Conservation (phyloP, 441 rosid genomes). For the Populus tomentosa region DNA sequence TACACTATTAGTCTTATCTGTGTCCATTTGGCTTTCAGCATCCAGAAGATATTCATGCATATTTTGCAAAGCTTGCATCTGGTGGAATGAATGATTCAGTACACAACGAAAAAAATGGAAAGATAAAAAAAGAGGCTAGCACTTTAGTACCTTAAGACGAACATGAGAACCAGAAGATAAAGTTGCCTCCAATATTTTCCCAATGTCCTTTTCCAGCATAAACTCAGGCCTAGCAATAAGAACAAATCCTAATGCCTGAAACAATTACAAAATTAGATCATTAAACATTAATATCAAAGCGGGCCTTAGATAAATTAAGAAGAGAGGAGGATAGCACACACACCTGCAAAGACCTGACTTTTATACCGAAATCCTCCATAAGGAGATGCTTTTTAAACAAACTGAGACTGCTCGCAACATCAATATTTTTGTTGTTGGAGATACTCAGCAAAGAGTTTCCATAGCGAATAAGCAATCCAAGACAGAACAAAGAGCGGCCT, state of each 20-base stretch:
- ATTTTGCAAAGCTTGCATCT: slow-evolving; percentile 97
- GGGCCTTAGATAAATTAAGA: neutral
- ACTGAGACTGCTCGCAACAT: slow-evolving; percentile 56
- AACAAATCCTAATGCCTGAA: slow-evolving; percentile 93
- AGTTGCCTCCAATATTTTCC: slow-evolving; percentile 79
- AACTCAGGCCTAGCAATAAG: slow-evolving; percentile 93
- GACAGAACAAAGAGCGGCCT: slow-evolving; percentile 40
- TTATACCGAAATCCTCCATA: slow-evolving; percentile 74
- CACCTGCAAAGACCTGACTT: slow-evolving; percentile 98
- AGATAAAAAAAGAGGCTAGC: neutral
- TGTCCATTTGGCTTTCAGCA: slow-evolving; percentile 90
- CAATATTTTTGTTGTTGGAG: slow-evolving; percentile 48
- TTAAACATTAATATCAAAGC: slow-evolving; percentile 12
- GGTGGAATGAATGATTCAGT: slow-evolving; percentile 35
- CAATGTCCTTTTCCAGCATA: slow-evolving; percentile 96
- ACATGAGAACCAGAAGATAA: slow-evolving; percentile 65
- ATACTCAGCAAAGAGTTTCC: slow-evolving; percentile 69
- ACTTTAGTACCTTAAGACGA: slow-evolving; percentile 76
- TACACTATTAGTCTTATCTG: slow-evolving; percentile 47
- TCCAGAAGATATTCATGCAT: slow-evolving; percentile 95
- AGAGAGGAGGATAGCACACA: slow-evolving; percentile 8
- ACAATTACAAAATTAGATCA: slow-evolving; percentile 22
- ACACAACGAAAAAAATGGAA: slow-evolving; percentile 5
- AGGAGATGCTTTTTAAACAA: slow-evolving; percentile 77
- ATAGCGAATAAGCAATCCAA: slow-evolving; percentile 96